Evolutionary conservation across 148 eudicot species (phyloP), one percentile per base, ranked within the genome.

Genomic region (Camellia japonica): DNA sequence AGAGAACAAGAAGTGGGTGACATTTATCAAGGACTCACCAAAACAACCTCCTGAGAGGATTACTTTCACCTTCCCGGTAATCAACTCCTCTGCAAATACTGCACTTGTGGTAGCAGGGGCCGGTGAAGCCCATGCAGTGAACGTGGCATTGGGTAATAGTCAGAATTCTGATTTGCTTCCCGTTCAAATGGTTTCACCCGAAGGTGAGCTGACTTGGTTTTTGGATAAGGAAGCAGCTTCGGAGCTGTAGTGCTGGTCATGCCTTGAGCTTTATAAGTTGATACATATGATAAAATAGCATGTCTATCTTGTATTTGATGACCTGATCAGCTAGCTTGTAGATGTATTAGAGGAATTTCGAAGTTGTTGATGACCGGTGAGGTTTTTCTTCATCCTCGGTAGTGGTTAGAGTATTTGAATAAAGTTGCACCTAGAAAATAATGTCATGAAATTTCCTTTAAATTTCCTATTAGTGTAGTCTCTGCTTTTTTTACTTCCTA

Each of bases 11-110:
- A 83, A 82, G 80, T 91, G 93, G 93, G 91, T 90, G 7, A 84
- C 91, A 14, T 87, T 74, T 66, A 86, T 91, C 18, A 85, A 63
- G 62, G 93, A 91, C 86, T 91, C 95, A 1, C 95, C 95, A 2
- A 90, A 91, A 73, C 93, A 91, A 58, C 93, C 93, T 8, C 93
- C 91, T 3, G 83, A 83, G 56, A 87, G 95, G 76, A 91, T 90
- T 19, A 90, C 95, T 42, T 85, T 91, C 65, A 90, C 95, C 8
- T 90, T 90, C 38, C 95, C 95, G 0, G 91, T 88, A 20, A 83
- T 85, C 67, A 89, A 89, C 71, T 83, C 89, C 10, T 87, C 91
- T 73, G 87, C 84, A 44, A n/a, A 84, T 71, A 68, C 82, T 9
- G 89, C 83, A 7, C 85, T 85, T 74, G 87, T 85, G 44, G 83